These are phyloP conservation scores for Stellera chamaejasme DNA, from an alignment of 345 rosid genomes.

Conservation along the genomic window DNA sequence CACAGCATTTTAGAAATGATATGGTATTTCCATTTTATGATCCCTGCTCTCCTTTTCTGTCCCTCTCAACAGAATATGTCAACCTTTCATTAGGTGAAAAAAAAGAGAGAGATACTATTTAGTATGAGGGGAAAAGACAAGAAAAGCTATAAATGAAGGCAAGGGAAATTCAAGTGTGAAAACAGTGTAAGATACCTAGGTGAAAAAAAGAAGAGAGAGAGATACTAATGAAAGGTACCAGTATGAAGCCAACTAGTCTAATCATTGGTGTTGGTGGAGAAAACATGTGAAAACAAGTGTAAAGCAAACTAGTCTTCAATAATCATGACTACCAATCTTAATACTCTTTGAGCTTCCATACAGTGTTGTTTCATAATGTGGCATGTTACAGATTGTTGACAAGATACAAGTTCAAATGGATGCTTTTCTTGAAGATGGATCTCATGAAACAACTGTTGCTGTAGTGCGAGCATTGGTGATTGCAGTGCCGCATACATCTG, in stretches of 20 bases:
- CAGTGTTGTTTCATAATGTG: conserved; percentile 10
- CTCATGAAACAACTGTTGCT: conserved; percentile 89
- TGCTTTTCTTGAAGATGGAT: conserved; percentile 98
- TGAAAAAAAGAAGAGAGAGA: too few relatives aligned
- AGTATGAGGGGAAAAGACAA: too few relatives aligned
- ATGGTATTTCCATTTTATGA: conserved; percentile 34
- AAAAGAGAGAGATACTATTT: background rate
- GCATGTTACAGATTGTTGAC: conserved; percentile 73
- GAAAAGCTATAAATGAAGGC: too few relatives aligned
- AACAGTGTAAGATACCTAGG: too few relatives aligned
- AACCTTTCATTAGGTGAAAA: background rate
- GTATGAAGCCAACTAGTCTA: background rate
- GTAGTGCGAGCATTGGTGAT: conserved; percentile 78
- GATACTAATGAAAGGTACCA: too few relatives aligned
- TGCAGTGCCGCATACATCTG: conserved; percentile 93
- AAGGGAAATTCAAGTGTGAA: background rate
- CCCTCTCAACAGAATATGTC: background rate
- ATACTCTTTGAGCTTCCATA: conserved; percentile 2
- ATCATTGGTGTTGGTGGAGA: too few relatives aligned
- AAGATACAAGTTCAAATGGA: conserved; percentile 98
- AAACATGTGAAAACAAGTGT: too few relatives aligned
- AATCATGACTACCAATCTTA: background rate
- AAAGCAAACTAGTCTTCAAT: too few relatives aligned
- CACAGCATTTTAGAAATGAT: conserved; percentile 88
- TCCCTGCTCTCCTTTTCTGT: background rate